Conservation (phyloP, 73 alveolate genomes). For the Paramecium biaurelia region DNA sequence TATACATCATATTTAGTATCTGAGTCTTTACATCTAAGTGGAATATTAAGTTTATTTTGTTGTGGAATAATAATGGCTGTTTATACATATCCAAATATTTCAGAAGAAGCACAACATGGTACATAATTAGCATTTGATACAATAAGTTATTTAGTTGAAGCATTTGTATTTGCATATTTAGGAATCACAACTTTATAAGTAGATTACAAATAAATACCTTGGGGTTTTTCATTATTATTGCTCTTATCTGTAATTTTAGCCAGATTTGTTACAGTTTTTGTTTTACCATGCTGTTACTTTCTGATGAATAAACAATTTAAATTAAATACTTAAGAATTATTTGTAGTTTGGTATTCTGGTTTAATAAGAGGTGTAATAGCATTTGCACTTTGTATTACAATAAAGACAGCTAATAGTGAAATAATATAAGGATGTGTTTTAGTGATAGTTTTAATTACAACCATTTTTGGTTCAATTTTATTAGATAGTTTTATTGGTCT, state of each 20-base stretch:
- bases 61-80: constrained; percentile 94
- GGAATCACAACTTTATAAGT: constrained; percentile 72
- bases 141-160: constrained; percentile 96
- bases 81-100: constrained; percentile 91
- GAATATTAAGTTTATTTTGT: constrained; percentile 91
- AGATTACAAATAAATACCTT: neutral
- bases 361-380: constrained; percentile 97
- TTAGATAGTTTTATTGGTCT: neutral
- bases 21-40: constrained; percentile 89
- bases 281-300: constrained; percentile 69
- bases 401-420: constrained; percentile 65
- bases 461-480: constrained; percentile 1
- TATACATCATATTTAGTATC: constrained; percentile 86
- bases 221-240: constrained; percentile 76
- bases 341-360: constrained; percentile 92
- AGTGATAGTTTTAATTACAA: constrained; percentile 25
- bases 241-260: constrained; percentile 80
- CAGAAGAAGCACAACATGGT: constrained; percentile 85
- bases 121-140: constrained; percentile 89
- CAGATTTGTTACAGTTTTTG: constrained; percentile 86
- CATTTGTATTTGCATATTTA: constrained; percentile 93
- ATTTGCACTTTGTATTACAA: constrained; percentile 87
- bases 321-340: constrained; percentile 80
- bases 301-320: constrained; percentile 68
- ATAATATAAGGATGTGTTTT: constrained; percentile 33